Evolutionary conservation across 139 green algal genomes (phyloP).

Genomic region (Haematococcus sp.): DNA sequence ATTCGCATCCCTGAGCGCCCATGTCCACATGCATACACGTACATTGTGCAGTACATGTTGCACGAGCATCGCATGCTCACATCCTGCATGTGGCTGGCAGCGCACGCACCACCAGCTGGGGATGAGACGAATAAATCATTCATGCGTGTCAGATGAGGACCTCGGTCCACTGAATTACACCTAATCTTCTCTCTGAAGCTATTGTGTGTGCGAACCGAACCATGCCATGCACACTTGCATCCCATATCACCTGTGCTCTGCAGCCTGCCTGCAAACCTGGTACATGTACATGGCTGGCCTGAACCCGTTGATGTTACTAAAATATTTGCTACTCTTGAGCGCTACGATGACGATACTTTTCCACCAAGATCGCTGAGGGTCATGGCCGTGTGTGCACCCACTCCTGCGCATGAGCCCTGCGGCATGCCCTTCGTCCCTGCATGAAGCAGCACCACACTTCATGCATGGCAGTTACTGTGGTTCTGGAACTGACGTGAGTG

Average conservation of each 20-base stretch:
- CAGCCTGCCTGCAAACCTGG: not conserved
- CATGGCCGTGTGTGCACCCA: not conserved
- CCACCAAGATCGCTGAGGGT: constrained; percentile 56
- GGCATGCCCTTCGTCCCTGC: not conserved
- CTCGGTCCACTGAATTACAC: constrained; percentile 32
- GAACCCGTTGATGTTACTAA: constrained; percentile 40
- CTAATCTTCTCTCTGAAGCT: constrained; percentile 58
- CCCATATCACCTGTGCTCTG: no score
- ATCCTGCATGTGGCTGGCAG: not conserved
- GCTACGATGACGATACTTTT: constrained; percentile 38
- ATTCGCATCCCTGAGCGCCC: constrained; percentile 9
- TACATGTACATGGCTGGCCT: no score
- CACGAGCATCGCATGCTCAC: not conserved
- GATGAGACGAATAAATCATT: constrained; percentile 43
- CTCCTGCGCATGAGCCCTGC: not conserved
- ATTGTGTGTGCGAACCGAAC: no score
- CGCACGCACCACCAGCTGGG: constrained; percentile 10
- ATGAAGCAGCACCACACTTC: not conserved
- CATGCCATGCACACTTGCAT: no score
- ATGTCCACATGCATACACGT: not conserved
- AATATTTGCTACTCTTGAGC: constrained; percentile 60
- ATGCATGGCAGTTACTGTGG: not conserved
- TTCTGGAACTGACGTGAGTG: not conserved
- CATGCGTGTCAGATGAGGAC: constrained; percentile 55
- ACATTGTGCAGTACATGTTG: not conserved